Conservation (phyloP, 495 filamentous ascomycete species). For the Aspergillus campestris region DNA sequence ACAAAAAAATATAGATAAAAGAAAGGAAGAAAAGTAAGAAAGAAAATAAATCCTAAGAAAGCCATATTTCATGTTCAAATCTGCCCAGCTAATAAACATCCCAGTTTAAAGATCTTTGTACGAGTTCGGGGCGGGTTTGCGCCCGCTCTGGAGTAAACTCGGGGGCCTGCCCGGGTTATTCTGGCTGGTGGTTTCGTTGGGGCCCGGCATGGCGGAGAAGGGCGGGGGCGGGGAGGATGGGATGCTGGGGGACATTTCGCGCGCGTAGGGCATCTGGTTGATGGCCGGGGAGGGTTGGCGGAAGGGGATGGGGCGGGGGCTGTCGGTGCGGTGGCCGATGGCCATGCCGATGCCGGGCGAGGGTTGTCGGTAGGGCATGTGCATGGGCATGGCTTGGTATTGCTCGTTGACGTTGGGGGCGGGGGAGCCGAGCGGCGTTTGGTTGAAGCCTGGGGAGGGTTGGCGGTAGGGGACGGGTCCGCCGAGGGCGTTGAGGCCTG, state of each 20-base stretch:
- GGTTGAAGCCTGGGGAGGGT: constrained; percentile 20
- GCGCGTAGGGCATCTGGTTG: constrained; percentile 14
- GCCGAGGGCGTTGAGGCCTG: constrained; percentile 1
- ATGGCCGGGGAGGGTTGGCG: constrained; percentile 11
- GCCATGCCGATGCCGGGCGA: constrained; percentile 12
- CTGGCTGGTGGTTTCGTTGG: constrained; percentile 12
- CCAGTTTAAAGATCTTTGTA: constrained; percentile 23
- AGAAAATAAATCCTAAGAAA: neutral
- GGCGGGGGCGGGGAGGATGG: constrained; percentile 30
- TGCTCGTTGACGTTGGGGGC: neutral
- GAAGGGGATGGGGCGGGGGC: constrained; percentile 2
- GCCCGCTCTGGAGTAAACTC: constrained; percentile 37
- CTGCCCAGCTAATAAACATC: constrained; percentile 6
- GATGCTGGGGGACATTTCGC: constrained; percentile 19
- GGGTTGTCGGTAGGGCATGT: constrained; percentile 20
- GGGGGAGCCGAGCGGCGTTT: neutral
- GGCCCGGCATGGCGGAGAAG: constrained; percentile 17
- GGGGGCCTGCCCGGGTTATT: constrained; percentile 28
- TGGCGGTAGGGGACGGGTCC: constrained; percentile 20
- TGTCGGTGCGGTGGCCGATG: neutral
- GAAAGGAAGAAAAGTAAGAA: constrained; percentile 3
- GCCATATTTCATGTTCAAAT: no score
- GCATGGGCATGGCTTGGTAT: constrained; percentile 1
- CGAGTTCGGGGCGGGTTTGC: constrained; percentile 27
- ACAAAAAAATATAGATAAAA: constrained; percentile 11